phyloP scores from a whole-genome alignment of 1,284 basidiomycete genomes.

The Paramarasmius palmivorus region DNA sequence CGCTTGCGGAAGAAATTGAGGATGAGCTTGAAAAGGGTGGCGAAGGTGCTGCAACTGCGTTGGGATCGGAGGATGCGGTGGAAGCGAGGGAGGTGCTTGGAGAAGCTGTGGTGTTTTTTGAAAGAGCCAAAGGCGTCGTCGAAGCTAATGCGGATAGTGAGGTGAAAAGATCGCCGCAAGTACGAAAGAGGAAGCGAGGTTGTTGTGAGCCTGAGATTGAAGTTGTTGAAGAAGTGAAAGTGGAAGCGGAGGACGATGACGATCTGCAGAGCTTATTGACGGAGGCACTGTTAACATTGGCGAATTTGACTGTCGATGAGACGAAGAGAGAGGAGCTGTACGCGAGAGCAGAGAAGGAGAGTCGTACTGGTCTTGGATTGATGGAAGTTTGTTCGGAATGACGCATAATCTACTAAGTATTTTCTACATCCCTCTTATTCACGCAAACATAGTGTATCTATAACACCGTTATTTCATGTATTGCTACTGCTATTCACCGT shows the following conservation, averaged over 20 bases:
- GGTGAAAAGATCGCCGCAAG: too few relatives aligned
- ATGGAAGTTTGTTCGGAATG: constrained; percentile 13
- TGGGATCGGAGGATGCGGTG: constrained; percentile 45
- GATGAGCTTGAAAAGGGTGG: constrained; percentile 44
- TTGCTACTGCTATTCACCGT: too few relatives aligned
- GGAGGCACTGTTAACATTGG: constrained; percentile 57
- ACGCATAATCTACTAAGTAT: too few relatives aligned
- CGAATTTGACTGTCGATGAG: constrained; percentile 53
- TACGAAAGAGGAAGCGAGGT: too few relatives aligned
- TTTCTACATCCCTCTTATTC: too few relatives aligned
- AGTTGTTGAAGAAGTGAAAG: constrained; percentile 15
- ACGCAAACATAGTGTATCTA: too few relatives aligned
- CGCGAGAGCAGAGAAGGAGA: constrained; percentile 47
- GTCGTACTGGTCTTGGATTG: constrained; percentile 36
- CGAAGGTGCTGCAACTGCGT: constrained; percentile 47
- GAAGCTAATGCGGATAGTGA: not conserved
- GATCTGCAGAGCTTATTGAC: constrained; percentile 44
- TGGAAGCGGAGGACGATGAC: constrained; percentile 26
- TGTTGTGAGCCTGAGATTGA: constrained; percentile 18
- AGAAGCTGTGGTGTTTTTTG: constrained; percentile 52
- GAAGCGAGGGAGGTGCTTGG: constrained; percentile 50
- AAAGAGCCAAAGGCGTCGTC: constrained; percentile 45
- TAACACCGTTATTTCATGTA: too few relatives aligned
- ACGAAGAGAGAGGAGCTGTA: constrained; percentile 50
- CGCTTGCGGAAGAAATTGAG: constrained; percentile 54